Percentiles rank a stretch among this genome's conserved stretches.
Evolutionary conservation across 495 filamentous ascomycete species (phyloP).

Genomic region (Pseudotulostoma volvatum): DNA sequence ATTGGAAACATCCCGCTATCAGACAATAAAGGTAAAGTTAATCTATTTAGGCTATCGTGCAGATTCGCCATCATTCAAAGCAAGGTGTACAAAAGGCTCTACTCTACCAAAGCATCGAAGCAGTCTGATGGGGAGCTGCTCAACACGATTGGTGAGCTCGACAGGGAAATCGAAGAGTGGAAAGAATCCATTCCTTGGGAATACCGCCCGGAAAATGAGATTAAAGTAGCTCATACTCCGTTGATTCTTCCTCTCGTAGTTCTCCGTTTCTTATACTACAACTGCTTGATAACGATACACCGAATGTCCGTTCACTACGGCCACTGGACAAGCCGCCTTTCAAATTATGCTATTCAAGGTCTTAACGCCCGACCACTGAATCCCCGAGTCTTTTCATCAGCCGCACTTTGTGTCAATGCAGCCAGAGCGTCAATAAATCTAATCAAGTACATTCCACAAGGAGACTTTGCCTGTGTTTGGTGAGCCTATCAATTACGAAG

Average conservation of each 20-base stretch:
- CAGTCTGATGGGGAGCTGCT: conserved; percentile 86
- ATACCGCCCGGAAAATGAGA: conserved; percentile 88
- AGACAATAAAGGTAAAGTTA: conserved; percentile 84
- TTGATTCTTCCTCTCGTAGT: conserved; percentile 84
- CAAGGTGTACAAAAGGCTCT: conserved; percentile 85
- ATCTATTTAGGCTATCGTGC: conserved; percentile 82
- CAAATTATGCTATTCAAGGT: conserved; percentile 88
- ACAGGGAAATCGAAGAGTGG: conserved; percentile 87
- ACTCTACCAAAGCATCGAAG: conserved; percentile 81
- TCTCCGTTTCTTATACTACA: conserved; percentile 94
- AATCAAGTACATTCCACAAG: conserved; percentile 89
- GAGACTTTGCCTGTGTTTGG: conserved; percentile 92
- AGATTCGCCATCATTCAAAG: conserved; percentile 82
- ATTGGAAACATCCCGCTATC: conserved; percentile 84
- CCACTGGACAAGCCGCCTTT: conserved; percentile 91
- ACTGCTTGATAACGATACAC: conserved; percentile 92
- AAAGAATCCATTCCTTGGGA: conserved; percentile 89
- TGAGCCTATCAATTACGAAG: no score
- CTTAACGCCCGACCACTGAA: conserved; percentile 82
- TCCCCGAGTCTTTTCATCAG: conserved; percentile 86
- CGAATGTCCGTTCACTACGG: conserved; percentile 97
- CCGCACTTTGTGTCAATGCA: conserved; percentile 78
- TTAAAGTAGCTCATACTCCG: conserved; percentile 75
- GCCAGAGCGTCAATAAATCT: conserved; percentile 85
- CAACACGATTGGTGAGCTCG: conserved; percentile 91